Evolutionary conservation across 306 rosid species (phyloP).

Genomic region (Pueraria montana): DNA sequence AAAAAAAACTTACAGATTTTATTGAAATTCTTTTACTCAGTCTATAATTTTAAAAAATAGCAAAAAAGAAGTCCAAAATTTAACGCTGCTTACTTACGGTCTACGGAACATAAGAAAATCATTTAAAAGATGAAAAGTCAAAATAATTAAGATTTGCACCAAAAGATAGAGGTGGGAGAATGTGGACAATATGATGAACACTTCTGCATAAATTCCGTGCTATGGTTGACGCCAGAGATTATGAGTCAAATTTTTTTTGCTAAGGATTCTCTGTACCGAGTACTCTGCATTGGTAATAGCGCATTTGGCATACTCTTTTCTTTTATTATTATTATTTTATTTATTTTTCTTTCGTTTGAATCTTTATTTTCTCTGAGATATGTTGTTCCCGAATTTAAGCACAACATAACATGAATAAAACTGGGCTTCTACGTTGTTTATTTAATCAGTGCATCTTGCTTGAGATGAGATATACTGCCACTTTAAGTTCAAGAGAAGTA

Average conservation of each 20-base stretch:
- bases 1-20: background rate
- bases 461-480: conserved; percentile 25
- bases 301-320: background rate
- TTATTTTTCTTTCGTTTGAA: background rate
- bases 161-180: background rate
- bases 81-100: background rate
- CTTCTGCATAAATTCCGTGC: background rate
- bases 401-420: background rate
- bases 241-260: conserved; percentile 2
- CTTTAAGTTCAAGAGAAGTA: conserved; percentile 41
- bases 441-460: conserved; percentile 3
- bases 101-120: background rate
- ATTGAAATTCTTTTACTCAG: background rate
- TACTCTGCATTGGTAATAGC: background rate
- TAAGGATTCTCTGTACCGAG: background rate
- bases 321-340: background rate
- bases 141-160: background rate
- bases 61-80: background rate
- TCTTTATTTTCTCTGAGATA: background rate
- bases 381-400: background rate
- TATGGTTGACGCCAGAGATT: background rate
- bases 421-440: background rate
- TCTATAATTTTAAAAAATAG: background rate
- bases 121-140: background rate
- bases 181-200: background rate